Base-by-base conservation (phyloP, 352 stramenopile species). In the Thalassiosira exigua region DNA sequence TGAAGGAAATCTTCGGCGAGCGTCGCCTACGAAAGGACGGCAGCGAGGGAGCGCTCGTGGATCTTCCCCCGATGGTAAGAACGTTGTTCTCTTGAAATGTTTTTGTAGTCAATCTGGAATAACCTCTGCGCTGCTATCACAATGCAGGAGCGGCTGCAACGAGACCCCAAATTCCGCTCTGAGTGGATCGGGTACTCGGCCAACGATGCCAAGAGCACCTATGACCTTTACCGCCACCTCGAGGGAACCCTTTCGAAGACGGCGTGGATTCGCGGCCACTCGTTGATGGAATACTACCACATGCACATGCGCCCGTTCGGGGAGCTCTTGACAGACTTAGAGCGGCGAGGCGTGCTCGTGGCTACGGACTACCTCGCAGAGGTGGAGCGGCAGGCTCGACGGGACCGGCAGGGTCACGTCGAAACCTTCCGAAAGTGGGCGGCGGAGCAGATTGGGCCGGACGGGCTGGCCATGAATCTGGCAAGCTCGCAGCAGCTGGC, bases 271-370 rank as follows among this genome's bases (percentile, higher is more conserved):
- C 39, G 73, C 14, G 61, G 66, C 22, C 71, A 76, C 12, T 83
- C 81, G 62, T 96, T 99, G 92, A 98, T 96, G 69, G 95, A 99
- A 69, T 99, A 99, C 68, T 99, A 99, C 86, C 68, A 92, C 42
- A 72, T 94, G 56, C 98, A 99, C 83, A 97, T 98, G 83, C 87
- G 98, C 22, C 93, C 95, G n/a, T 99, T 99, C 82, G 98, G 96
- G 24, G 93, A 99, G 73, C 95, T 98, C 26, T 90, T 99, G 2
- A 99, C 97, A 3, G 97, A 99, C 82, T 98, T 99, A 79, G 98
- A 99, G 88, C 88, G 96, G 59, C 71, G 86, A 33, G 90, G 87
- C 12, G 92, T 92, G 42, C 81, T 91, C n/a, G 86, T 96, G 24
- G 86, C 91, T 4, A 88, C 90, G 9, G 88, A 93, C 27, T 98